Evolutionary conservation across 1,284 basidiomycete species (phyloP), one percentile per base, ranked within the genome.

Genomic region (Ceratobasidium sp.): DNA sequence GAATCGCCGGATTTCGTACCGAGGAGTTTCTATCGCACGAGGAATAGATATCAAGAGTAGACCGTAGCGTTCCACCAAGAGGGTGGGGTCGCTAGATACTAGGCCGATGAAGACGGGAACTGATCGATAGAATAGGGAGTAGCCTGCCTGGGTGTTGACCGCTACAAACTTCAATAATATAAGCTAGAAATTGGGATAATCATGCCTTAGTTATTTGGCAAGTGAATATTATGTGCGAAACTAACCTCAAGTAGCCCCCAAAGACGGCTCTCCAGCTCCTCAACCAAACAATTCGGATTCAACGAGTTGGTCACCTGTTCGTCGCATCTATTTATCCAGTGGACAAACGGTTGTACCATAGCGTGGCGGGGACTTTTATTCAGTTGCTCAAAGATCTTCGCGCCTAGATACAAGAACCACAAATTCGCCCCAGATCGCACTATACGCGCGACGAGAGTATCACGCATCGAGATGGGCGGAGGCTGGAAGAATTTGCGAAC

Each of bases 1-100:
- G 32, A 70, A 70, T 16, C 66, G 41, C 2, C 66, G 41, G 26
- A 70, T 58, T 43, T 70, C 54, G 30, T 70, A 70, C 23, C 66
- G 66, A 21, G 35, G 9, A 1, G 54, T 21, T 16, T 23, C 21
- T 16, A 70, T 41, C 5, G 49, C 55, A 13, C 66, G 66, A 21
- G 54, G 44, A 21, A 58, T 41, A 11, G 55, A 70, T 11, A 70
- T 43, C 8, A 9, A 5, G 2, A 49, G 54, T 13, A 58, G 52
- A 3, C 66, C 54, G 3, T 44, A 9, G n/a, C 43, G 43, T n/a
- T 70, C 66, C 9, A 43, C 46, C 43, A 26, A 70, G 30, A 70
- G 54, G 0, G 38, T 18, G 14, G 66, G 28, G 16, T 58, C 54
- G 43, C 11, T 18, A 4, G 66, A 26, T 16, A 70, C 66, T 1